Conservation (phyloP, 306 rosid genomes). For the Glycyrrhiza uralensis region DNA sequence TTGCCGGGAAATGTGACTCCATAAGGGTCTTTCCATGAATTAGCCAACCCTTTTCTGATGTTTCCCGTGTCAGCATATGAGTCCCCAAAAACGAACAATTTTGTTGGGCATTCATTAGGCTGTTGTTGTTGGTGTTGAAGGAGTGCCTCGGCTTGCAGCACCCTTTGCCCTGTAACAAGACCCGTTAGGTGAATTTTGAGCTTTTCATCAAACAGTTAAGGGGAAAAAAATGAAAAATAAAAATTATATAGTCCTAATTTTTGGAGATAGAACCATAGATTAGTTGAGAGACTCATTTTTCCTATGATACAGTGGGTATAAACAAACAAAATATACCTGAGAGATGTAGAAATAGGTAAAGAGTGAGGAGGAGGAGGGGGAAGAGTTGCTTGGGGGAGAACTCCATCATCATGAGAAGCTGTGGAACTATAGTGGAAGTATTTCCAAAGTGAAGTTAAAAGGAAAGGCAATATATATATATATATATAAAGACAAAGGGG, state of each 20-base stretch:
- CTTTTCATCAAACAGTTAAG: neutral
- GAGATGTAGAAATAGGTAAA: constrained; percentile 27
- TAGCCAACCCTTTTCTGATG: constrained; percentile 16
- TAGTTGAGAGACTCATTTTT: too few relatives aligned
- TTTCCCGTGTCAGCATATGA: constrained; percentile 54
- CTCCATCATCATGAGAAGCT: neutral
- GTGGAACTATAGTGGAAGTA: neutral
- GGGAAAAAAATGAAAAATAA: too few relatives aligned
- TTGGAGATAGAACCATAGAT: too few relatives aligned
- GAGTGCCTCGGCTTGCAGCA: constrained; percentile 6
- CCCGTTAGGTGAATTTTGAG: neutral
- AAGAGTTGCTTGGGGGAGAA: neutral
- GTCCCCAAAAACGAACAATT: constrained; percentile 47
- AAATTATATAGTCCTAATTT: too few relatives aligned
- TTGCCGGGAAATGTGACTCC: constrained; percentile 51
- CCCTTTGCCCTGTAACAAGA: constrained; percentile 22
- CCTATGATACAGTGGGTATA: too few relatives aligned
- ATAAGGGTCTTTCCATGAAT: constrained; percentile 45
- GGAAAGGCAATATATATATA: too few relatives aligned
- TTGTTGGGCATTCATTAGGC: neutral
- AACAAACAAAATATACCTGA: too few relatives aligned
- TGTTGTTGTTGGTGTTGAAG: neutral
- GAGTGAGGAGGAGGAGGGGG: constrained; percentile 13
- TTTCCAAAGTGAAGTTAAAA: neutral
- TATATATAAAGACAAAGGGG: too few relatives aligned